These are phyloP conservation scores for Aspergillus tubingensis DNA, from an alignment of 2,329 filamentous ascomycete species.

Conservation along the genomic window DNA sequence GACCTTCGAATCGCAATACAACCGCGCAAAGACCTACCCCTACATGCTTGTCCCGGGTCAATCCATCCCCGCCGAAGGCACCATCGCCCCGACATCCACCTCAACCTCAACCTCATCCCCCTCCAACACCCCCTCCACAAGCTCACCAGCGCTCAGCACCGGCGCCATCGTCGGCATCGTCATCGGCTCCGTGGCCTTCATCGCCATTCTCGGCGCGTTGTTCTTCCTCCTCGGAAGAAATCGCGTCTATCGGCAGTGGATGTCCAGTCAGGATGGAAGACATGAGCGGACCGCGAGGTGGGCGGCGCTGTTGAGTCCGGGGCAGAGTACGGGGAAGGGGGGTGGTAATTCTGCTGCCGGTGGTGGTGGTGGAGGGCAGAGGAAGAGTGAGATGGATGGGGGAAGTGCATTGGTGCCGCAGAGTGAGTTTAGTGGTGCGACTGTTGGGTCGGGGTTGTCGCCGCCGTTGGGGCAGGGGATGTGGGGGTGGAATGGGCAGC, in stretches of 20 bases:
- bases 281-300: constrained; percentile 34
- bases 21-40: constrained; percentile 51
- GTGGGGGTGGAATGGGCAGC: background rate
- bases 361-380: constrained; percentile 16
- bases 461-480: background rate
- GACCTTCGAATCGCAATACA: constrained; percentile 52
- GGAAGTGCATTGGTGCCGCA: background rate
- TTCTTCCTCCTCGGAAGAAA: constrained; percentile 41
- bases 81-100: constrained; percentile 10
- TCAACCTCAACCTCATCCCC: constrained; percentile 13
- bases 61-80: constrained; percentile 53
- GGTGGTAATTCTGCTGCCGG: background rate
- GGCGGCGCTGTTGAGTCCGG: constrained; percentile 28
- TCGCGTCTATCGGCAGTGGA: constrained; percentile 37
- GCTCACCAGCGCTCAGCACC: constrained; percentile 31
- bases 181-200: constrained; percentile 53
- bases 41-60: constrained; percentile 60
- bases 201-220: constrained; percentile 49
- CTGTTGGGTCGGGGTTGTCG: background rate
- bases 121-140: constrained; percentile 11
- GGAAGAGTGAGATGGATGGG: constrained; percentile 15
- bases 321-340: background rate
- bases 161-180: constrained; percentile 64
- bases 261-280: constrained; percentile 37
- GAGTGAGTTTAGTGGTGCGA: background rate